A percentile compares a stretch with the other conserved stretches of the same genome.
phyloP scores from a whole-genome alignment of 2,329 filamentous ascomycete genomes.

The Epichloe festucae region DNA sequence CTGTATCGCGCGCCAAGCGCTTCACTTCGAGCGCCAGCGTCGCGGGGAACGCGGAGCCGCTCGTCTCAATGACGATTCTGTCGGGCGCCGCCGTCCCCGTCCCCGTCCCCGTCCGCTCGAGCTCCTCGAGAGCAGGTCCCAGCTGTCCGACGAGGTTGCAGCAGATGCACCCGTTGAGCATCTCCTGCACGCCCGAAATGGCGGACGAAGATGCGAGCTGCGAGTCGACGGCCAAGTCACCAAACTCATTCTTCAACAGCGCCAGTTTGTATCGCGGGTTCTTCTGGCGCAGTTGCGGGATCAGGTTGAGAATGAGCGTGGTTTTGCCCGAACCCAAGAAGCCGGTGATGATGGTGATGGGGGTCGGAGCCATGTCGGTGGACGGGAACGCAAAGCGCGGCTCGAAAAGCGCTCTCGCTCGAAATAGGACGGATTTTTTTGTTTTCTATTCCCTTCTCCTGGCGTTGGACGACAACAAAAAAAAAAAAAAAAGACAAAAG shows the following conservation, averaged over 20 bases:
- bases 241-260: slow-evolving; percentile 96
- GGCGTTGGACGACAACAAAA: background rate
- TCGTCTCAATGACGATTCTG: slow-evolving; percentile 88
- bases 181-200: slow-evolving; percentile 80
- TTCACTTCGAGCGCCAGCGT: slow-evolving; percentile 88
- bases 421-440: background rate
- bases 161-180: slow-evolving; percentile 96
- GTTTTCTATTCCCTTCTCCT: background rate
- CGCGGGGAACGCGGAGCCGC: slow-evolving; percentile 74
- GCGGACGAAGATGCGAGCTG: slow-evolving; percentile 73
- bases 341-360: slow-evolving; percentile 89
- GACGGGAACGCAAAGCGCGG: background rate
- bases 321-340: slow-evolving; percentile 96
- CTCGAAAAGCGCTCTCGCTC: no score
- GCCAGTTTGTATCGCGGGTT: slow-evolving; percentile 73
- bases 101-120: slow-evolving; percentile 33
- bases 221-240: slow-evolving; percentile 85
- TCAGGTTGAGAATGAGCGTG: slow-evolving; percentile 83
- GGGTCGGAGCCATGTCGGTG: slow-evolving; percentile 51
- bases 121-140: slow-evolving; percentile 62
- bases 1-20: slow-evolving; percentile 56
- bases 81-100: slow-evolving; percentile 44
- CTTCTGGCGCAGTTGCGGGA: slow-evolving; percentile 71
- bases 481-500: background rate
- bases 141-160: slow-evolving; percentile 95